Conservation (phyloP, 2,329 filamentous ascomycete genomes). For the Trichoderma breve region DNA sequence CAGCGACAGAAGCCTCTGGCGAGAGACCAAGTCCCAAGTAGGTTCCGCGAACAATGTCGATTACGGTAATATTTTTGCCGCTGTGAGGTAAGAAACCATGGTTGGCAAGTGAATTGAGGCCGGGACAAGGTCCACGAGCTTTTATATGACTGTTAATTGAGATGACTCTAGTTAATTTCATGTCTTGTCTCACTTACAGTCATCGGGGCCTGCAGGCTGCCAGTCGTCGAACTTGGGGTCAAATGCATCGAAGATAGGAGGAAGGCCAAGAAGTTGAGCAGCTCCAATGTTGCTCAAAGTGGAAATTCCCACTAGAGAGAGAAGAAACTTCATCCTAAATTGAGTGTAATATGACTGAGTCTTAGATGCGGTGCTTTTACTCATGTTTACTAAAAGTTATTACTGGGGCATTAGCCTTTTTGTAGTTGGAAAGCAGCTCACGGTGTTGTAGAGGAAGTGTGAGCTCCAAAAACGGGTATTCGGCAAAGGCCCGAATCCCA, state of each 20-base stretch:
- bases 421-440: neutral
- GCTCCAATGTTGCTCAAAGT: neutral
- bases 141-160: neutral
- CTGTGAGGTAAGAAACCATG: conserved; percentile 14
- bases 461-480: neutral
- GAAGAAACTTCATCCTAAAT: neutral
- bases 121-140: conserved; percentile 10
- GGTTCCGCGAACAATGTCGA: neutral
- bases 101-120: conserved; percentile 14
- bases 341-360: neutral
- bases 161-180: neutral
- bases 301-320: neutral
- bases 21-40: neutral
- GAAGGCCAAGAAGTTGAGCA: neutral
- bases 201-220: neutral
- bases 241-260: neutral
- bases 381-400: neutral
- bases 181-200: neutral
- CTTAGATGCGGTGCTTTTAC: neutral
- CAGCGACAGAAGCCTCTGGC: neutral
- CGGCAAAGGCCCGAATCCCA: neutral
- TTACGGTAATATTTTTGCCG: conserved; percentile 1
- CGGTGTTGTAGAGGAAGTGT: neutral
- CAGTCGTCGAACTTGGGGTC: neutral
- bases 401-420: neutral